Evolutionary conservation across 2,329 filamentous ascomycete species (phyloP).

Genomic region (Juglanconis juglandina): DNA sequence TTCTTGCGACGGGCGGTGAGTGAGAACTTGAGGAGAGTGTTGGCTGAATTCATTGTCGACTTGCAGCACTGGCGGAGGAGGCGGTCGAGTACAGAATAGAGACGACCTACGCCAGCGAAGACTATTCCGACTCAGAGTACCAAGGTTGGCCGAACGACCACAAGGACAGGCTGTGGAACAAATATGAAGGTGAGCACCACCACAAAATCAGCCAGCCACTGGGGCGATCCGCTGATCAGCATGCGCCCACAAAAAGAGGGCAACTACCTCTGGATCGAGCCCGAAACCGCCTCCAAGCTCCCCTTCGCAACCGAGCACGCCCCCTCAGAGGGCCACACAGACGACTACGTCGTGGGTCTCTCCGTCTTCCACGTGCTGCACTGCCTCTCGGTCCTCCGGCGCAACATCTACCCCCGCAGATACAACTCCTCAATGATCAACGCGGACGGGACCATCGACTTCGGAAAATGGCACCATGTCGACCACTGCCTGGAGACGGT

Average conservation of each 20-base stretch:
- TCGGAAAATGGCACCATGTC: slow-evolving; percentile 6
- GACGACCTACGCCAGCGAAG: slow-evolving; percentile 7
- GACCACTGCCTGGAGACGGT: slow-evolving; percentile 12
- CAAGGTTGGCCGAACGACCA: slow-evolving; percentile 7
- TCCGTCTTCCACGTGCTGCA: slow-evolving; percentile 13
- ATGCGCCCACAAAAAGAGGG: neutral
- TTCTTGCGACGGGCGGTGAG: neutral
- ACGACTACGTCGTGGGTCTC: slow-evolving; percentile 7
- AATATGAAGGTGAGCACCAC: slow-evolving; percentile 2
- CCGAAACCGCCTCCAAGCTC: neutral
- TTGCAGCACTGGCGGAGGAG: slow-evolving; percentile 7
- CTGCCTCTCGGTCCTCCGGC: slow-evolving; percentile 6
- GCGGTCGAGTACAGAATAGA: slow-evolving; percentile 8
- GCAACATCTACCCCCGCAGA: slow-evolving; percentile 3
- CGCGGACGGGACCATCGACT: slow-evolving; percentile 4
- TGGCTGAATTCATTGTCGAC: neutral
- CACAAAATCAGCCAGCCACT: too few species aligned
- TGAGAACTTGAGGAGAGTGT: neutral
- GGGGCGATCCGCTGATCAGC: neutral
- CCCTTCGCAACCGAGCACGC: neutral
- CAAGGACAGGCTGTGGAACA: slow-evolving; percentile 6
- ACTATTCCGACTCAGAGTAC: slow-evolving; percentile 6
- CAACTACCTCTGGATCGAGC: slow-evolving; percentile 6
- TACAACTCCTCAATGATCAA: slow-evolving; percentile 9
- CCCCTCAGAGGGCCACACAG: neutral